Conservation (phyloP, 495 filamentous ascomycete species). For the Eremomyces bilateralis region DNA sequence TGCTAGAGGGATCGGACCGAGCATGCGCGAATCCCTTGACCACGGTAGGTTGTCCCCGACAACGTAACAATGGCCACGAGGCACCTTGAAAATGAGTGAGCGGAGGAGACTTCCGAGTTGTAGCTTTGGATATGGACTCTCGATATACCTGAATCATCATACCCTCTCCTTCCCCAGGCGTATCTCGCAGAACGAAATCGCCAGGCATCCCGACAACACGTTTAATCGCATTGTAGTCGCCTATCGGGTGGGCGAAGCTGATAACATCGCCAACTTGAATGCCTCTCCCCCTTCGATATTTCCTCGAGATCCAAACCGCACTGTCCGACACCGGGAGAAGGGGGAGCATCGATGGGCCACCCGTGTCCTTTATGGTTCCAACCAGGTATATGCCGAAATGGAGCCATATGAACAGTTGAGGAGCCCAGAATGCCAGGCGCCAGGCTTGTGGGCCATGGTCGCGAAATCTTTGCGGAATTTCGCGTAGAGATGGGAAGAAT, state of each 20-base stretch:
- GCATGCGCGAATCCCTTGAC: slow-evolving; percentile 68
- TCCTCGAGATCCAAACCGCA: background rate
- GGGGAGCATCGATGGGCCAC: background rate
- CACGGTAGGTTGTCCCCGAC: slow-evolving; percentile 67
- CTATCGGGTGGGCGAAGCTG: slow-evolving; percentile 49
- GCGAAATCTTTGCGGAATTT: background rate
- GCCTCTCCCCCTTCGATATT: slow-evolving; percentile 29
- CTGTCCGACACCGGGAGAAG: background rate
- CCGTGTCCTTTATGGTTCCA: background rate
- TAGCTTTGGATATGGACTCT: background rate
- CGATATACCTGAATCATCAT: slow-evolving; percentile 56
- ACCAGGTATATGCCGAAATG: background rate
- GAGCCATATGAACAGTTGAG: no score
- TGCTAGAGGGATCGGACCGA: slow-evolving; percentile 66
- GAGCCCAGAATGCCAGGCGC: no score
- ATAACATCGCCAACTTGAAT: slow-evolving; percentile 68
- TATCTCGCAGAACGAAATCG: slow-evolving; percentile 65
- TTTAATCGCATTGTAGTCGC: slow-evolving; percentile 35
- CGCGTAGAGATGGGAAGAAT: background rate
- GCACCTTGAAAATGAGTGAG: slow-evolving; percentile 32
- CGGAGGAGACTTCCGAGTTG: background rate
- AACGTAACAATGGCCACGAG: slow-evolving; percentile 73
- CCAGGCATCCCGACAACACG: slow-evolving; percentile 70
- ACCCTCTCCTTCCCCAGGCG: slow-evolving; percentile 24
- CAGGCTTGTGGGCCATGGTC: background rate